phyloP scores from a whole-genome alignment of 495 filamentous ascomycete species.

The Aspergillus bridgeri region DNA sequence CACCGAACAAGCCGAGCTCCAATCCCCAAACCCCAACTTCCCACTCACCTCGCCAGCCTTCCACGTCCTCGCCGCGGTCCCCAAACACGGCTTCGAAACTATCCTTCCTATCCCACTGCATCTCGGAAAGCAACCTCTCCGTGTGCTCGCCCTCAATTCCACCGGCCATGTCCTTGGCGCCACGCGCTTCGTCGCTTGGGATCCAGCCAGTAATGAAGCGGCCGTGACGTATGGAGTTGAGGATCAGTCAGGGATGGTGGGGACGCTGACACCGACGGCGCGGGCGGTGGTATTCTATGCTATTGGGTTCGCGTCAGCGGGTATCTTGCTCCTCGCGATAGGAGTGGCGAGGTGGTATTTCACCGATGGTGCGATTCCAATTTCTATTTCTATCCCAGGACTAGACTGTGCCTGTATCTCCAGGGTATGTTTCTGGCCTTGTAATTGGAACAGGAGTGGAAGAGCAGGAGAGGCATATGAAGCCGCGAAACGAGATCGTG shows the following conservation, averaged over 20 bases:
- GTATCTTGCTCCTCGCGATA: neutral
- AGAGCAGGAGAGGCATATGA: neutral
- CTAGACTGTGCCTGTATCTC: too few species aligned
- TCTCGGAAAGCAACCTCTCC: constrained; percentile 4
- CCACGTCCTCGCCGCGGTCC: constrained; percentile 23
- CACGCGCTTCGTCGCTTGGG: constrained; percentile 14
- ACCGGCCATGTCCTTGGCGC: constrained; percentile 14
- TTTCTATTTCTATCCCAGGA: too few species aligned
- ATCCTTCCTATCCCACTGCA: constrained; percentile 19
- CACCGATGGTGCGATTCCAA: too few species aligned
- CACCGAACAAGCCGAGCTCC: constrained; percentile 28
- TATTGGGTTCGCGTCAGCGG: neutral
- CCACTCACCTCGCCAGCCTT: constrained; percentile 2
- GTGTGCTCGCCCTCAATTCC: constrained; percentile 16
- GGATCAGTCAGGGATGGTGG: neutral
- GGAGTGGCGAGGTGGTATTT: too few species aligned
- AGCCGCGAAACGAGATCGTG: neutral
- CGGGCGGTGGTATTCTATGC: neutral
- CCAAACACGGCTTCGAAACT: constrained; percentile 36
- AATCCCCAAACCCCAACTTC: constrained; percentile 23
- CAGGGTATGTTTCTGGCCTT: too few species aligned
- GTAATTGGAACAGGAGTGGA: neutral
- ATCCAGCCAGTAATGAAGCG: constrained; percentile 3
- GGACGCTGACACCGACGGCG: neutral
- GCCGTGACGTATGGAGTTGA: constrained; percentile 4